phyloP scores from a whole-genome alignment of 2,329 filamentous ascomycete genomes.

The Fusarium newnesense region DNA sequence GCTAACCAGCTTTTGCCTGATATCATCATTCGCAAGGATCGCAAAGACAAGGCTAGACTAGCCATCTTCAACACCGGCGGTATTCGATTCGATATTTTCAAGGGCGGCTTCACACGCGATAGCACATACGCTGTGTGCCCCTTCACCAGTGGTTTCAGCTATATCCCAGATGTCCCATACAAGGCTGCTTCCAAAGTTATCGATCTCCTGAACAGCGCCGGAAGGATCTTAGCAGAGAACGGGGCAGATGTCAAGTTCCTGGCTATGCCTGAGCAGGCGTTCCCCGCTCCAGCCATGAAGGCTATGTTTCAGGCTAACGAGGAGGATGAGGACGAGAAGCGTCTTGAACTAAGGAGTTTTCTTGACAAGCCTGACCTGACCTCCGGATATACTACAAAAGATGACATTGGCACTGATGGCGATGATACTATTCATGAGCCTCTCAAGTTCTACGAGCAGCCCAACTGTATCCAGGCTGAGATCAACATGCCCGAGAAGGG shows the following conservation, averaged over 20 bases:
- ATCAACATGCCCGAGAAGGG: constrained; percentile 68
- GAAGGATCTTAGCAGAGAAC: constrained; percentile 56
- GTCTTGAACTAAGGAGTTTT: constrained; percentile 47
- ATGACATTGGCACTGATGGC: constrained; percentile 84
- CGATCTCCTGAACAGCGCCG: constrained; percentile 65
- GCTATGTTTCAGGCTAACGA: constrained; percentile 24
- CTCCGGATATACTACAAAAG: constrained; percentile 85
- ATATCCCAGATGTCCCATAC: constrained; percentile 84
- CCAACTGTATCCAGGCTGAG: constrained; percentile 83
- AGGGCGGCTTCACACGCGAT: constrained; percentile 89
- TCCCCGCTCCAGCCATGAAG: constrained; percentile 30
- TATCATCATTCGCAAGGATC: constrained; percentile 66
- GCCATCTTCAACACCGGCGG: constrained; percentile 89
- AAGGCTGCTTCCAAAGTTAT: constrained; percentile 75
- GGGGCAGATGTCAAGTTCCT: constrained; percentile 58
- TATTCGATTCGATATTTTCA: constrained; percentile 94
- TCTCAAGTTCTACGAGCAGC: constrained; percentile 79
- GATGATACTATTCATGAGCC: constrained; percentile 88
- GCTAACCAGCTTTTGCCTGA: constrained; percentile 78
- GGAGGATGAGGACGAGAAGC: constrained; percentile 37
- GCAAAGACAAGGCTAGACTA: constrained; percentile 71
- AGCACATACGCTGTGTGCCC: constrained; percentile 88
- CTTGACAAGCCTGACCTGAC: constrained; percentile 58
- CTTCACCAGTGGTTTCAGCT: constrained; percentile 82
- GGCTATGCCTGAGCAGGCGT: constrained; percentile 60